These are phyloP conservation scores for Knufia petricola DNA, from an alignment of 2,329 filamentous ascomycete species.

Conservation along the genomic window DNA sequence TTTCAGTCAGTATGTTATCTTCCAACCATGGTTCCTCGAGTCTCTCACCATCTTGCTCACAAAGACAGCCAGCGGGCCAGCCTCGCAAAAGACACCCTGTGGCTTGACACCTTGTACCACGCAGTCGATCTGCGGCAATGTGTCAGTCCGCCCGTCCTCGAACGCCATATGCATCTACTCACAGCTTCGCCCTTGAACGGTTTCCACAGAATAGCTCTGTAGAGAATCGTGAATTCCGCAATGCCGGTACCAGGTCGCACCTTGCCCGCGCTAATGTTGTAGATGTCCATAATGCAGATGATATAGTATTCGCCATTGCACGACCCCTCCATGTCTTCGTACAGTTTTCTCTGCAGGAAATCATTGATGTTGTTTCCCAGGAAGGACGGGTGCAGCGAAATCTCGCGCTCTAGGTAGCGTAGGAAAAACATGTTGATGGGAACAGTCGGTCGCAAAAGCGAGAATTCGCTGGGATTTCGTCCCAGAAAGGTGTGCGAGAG, in stretches of 20 bases:
- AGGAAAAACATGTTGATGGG: conserved; percentile 81
- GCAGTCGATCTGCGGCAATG: conserved; percentile 64
- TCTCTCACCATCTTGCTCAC: conserved; percentile 37
- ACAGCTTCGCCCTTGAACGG: conserved; percentile 98
- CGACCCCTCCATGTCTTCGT: conserved; percentile 88
- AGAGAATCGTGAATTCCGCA: conserved; percentile 89
- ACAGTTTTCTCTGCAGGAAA: conserved; percentile 77
- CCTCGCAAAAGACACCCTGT: conserved; percentile 63
- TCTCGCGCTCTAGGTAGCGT: conserved; percentile 88
- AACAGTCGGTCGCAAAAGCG: not conserved
- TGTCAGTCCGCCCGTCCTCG: conserved; percentile 7
- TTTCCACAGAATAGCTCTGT: conserved; percentile 92
- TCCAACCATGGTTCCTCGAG: not conserved
- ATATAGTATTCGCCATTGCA: conserved; percentile 96
- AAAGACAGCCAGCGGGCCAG: conserved; percentile 40
- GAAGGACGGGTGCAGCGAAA: conserved; percentile 92
- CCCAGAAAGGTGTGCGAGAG: not conserved
- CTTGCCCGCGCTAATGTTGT: conserved; percentile 85
- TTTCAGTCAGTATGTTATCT: conserved; percentile 10
- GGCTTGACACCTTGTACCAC: conserved; percentile 85
- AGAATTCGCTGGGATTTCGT: not conserved
- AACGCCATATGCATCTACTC: conserved; percentile 8
- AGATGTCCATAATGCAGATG: conserved; percentile 93
- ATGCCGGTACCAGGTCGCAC: conserved; percentile 85
- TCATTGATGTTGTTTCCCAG: conserved; percentile 91